A percentile compares a stretch with the other conserved stretches of the same genome.
Conservation (phyloP, 148 eudicot species). For the Amaranthus hypochondriacus region DNA sequence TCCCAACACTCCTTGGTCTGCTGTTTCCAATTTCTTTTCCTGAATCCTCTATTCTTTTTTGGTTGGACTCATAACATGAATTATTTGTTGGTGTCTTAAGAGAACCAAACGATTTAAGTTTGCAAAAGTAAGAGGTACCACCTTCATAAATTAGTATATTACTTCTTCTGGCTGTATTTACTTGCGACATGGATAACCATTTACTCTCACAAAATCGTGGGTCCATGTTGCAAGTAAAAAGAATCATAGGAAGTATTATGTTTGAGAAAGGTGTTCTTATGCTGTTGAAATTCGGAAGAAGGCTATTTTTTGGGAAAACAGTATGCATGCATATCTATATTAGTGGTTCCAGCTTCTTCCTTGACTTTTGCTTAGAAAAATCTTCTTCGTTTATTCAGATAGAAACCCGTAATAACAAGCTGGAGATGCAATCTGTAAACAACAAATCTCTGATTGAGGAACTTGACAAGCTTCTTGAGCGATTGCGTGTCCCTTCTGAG, state of each 20-base stretch:
- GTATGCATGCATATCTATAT: background rate
- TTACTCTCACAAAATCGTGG: no score
- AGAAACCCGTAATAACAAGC: slow-evolving; percentile 90
- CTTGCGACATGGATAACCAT: no score
- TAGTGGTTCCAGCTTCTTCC: slow-evolving; percentile 3
- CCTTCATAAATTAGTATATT: no score
- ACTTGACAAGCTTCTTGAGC: slow-evolving; percentile 92
- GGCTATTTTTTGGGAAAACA: background rate
- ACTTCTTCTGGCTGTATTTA: no score
- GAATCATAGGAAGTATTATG: background rate
- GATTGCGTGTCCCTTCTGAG: slow-evolving; percentile 78
- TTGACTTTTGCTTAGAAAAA: background rate
- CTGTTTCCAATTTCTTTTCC: no score
- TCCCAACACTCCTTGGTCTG: no score
- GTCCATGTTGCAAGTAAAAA: no score
- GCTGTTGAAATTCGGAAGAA: background rate
- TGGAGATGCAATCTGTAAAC: slow-evolving; percentile 95
- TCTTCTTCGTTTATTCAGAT: slow-evolving; percentile 45
- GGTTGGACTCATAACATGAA: no score
- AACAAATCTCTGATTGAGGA: slow-evolving; percentile 76
- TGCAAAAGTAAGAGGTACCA: no score
- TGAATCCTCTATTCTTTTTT: no score
- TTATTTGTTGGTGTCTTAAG: no score
- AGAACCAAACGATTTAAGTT: no score
- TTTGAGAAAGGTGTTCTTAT: background rate